Evolutionary conservation across 192 early-diverging fungal species (phyloP).

Genomic region (Linnemannia elongata): DNA sequence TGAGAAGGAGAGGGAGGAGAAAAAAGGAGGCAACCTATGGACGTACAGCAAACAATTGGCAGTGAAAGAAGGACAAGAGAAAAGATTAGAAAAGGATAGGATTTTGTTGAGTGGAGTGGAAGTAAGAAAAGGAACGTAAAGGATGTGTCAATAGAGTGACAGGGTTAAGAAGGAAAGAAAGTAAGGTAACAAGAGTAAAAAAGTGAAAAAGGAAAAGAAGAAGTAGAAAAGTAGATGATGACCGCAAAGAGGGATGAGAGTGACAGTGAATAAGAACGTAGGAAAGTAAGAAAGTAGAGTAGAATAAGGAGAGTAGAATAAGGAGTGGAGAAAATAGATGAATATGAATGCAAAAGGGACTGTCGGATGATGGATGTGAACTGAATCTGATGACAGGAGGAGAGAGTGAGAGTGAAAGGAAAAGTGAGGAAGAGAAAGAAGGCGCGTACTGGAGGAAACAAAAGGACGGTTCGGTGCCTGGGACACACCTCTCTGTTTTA

Average conservation of each 20-base stretch:
- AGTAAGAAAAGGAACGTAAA: not conserved
- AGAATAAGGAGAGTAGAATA: not conserved
- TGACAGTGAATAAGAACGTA: not conserved
- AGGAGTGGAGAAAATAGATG: not conserved
- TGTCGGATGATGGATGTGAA: too few relatives aligned
- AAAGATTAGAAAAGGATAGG: not conserved
- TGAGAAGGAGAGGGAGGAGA: not conserved
- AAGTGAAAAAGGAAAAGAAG: not conserved
- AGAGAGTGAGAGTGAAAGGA: not conserved
- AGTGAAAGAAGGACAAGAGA: not conserved
- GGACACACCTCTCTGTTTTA: not conserved
- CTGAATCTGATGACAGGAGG: not conserved
- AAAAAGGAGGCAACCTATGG: slow-evolving; percentile 10
- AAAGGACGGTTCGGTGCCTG: not conserved
- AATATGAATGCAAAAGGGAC: too few relatives aligned
- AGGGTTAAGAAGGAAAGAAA: not conserved
- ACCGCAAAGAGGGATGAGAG: not conserved
- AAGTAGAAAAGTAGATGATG: not conserved
- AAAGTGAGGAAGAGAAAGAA: not conserved
- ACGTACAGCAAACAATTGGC: not conserved
- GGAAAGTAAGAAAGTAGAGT: not conserved
- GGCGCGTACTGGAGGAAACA: not conserved
- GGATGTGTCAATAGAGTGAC: not conserved
- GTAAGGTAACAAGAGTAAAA: not conserved
- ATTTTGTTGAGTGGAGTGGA: not conserved